phyloP scores from a whole-genome alignment of 495 filamentous ascomycete genomes.

The Talaromyces wortmannii region DNA sequence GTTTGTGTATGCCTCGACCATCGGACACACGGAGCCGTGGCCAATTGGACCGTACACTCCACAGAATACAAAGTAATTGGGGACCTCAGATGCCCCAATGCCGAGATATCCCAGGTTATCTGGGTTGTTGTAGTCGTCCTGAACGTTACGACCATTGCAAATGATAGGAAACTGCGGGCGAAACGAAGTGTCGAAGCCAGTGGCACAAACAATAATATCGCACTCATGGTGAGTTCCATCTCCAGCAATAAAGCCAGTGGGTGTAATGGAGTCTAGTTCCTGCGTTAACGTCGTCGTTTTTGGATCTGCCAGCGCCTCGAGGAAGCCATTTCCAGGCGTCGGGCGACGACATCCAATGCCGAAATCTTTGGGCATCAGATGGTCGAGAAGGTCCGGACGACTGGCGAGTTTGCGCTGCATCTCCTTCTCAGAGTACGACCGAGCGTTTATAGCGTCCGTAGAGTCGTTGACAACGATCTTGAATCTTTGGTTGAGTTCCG shows the following conservation, averaged over 20 bases:
- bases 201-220: constrained; percentile 24
- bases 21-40: constrained; percentile 22
- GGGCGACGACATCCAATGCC: constrained; percentile 35
- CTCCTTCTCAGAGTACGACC: background rate
- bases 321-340: constrained; percentile 13
- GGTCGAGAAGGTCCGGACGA: constrained; percentile 36
- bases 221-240: constrained; percentile 16
- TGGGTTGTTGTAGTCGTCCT: background rate
- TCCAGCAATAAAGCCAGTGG: constrained; percentile 20
- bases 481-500: constrained; percentile 25
- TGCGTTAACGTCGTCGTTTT: background rate
- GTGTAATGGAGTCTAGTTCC: constrained; percentile 11
- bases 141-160: constrained; percentile 14
- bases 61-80: constrained; percentile 37
- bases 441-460: background rate
- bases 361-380: constrained; percentile 36
- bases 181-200: constrained; percentile 24
- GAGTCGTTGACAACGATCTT: constrained; percentile 13
- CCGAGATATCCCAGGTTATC: constrained; percentile 31
- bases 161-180: constrained; percentile 24
- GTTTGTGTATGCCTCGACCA: constrained; percentile 24
- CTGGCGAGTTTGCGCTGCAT: constrained; percentile 33
- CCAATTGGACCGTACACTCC: constrained; percentile 28
- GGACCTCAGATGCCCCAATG: constrained; percentile 42
- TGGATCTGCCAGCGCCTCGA: background rate